Conservation (phyloP, 306 rosid species). For the Lathyrus sativus region DNA sequence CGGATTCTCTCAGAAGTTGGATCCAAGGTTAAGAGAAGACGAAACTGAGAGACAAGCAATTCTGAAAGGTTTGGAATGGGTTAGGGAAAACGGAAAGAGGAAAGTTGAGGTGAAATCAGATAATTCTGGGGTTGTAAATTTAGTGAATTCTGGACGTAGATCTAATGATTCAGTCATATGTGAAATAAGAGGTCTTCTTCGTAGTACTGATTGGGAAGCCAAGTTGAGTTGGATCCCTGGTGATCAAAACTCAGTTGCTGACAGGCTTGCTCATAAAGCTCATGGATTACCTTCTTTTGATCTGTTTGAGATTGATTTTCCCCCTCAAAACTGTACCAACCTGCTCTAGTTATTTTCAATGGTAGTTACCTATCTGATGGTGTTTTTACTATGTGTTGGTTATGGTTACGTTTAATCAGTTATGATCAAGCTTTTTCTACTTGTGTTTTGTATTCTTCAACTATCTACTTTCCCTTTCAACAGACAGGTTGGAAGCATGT, state of each 20-base stretch:
- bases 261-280: neutral
- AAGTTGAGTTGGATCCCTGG: neutral
- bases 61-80: neutral
- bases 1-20: neutral
- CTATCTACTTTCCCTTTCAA: neutral
- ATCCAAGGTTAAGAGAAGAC: neutral
- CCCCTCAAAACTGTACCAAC: neutral
- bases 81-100: neutral
- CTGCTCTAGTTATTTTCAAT: neutral
- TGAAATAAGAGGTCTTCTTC: neutral
- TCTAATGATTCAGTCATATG: neutral
- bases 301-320: neutral
- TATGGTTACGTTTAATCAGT: neutral
- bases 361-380: neutral
- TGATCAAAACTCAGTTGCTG: neutral
- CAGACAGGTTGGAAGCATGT: no score
- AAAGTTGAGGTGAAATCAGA: neutral
- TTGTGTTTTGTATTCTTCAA: neutral
- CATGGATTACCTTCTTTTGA: neutral
- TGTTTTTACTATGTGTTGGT: neutral
- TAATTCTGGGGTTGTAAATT: neutral
- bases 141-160: neutral
- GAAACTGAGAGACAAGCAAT: neutral
- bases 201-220: neutral
- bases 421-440: neutral